Evolutionary conservation across 1,139 yeast species (phyloP), one percentile per base, ranked within the genome.

Genomic region (Eremothecium coryli): DNA sequence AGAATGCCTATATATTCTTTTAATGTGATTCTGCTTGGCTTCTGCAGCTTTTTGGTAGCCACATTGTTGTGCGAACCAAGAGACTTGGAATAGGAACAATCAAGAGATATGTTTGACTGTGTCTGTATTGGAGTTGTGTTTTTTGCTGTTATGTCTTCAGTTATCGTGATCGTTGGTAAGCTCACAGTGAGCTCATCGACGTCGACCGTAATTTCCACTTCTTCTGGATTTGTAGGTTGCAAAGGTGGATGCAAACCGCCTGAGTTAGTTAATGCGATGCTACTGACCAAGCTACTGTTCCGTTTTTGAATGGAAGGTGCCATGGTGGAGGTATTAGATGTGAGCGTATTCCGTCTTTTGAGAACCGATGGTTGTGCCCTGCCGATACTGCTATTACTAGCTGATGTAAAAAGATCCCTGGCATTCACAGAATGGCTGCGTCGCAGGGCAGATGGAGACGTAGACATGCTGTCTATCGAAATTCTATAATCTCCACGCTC

Each of bases 91-190:
- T 40, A 47, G n/a, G 44, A 38, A 23, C 40, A 43, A 36, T 49
- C 52, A 10, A 41, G 36, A 13, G 33, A 23, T 12, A 49, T 39
- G 29, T 49, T 49, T 6, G 54, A 49, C 34, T 49, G 52, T 13
- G 33, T 31, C 27, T 40, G 46, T 15, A 46, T 29, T 13, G 48
- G 38, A 14, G 45, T 38, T 8, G 41, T 33, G 30, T 40, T 32
- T 21, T 40, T 40, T 3, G 48, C 39, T 20, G 40, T 44, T 13
- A 44, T 24, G 25, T 42, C 41, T 26, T 45, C 54, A 3, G 54
- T 49, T 4, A 49, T 43, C 5, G 52, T 48, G 13, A 49, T 46
- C 4, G 43, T 39, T 5, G 54, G 54, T 8, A 48, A 34, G 13
- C 44, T 34, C 22, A 42, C 41, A 6, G 48, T 41, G 14, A 48